phyloP scores from a whole-genome alignment of 345 rosid species.

The Euclidium syriacum region DNA sequence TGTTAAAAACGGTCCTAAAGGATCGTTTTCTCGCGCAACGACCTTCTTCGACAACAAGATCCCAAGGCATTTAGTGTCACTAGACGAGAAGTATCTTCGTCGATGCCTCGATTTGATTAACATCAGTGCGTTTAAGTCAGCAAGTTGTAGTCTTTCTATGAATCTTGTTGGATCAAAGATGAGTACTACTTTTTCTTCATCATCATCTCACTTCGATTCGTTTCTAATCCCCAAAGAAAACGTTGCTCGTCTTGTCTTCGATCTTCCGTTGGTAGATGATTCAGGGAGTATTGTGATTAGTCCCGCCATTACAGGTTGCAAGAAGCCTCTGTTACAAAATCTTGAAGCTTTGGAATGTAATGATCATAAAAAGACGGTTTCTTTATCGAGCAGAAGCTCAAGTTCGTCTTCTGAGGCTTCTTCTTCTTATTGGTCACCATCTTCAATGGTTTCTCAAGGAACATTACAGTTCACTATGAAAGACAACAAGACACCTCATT shows the following conservation, averaged over 20 bases:
- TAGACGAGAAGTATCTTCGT: constrained; percentile 74
- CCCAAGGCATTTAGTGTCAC: constrained; percentile 62
- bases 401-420: constrained; percentile 50
- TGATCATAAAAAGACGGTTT: not conserved
- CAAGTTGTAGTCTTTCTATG: constrained; percentile 39
- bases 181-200: no score
- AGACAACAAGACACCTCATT: constrained; percentile 56
- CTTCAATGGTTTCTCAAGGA: constrained; percentile 55
- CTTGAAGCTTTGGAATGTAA: constrained; percentile 38
- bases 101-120: constrained; percentile 66
- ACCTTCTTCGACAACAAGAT: constrained; percentile 48
- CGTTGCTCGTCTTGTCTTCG: constrained; percentile 44
- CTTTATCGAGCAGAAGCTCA: constrained; percentile 49
- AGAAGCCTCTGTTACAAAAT: constrained; percentile 53
- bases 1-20: constrained; percentile 43
- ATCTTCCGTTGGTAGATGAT: constrained; percentile 43
- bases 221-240: constrained; percentile 31
- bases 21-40: constrained; percentile 39
- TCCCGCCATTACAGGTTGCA: constrained; percentile 56
- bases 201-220: constrained; percentile 33
- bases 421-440: constrained; percentile 32
- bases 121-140: constrained; percentile 46
- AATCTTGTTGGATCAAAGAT: constrained; percentile 33
- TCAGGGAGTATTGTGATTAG: constrained; percentile 44
- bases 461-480: constrained; percentile 72